These are phyloP conservation scores for Creolimax fragrantissima DNA, from an alignment of 78 protist species.

Conservation along the genomic window DNA sequence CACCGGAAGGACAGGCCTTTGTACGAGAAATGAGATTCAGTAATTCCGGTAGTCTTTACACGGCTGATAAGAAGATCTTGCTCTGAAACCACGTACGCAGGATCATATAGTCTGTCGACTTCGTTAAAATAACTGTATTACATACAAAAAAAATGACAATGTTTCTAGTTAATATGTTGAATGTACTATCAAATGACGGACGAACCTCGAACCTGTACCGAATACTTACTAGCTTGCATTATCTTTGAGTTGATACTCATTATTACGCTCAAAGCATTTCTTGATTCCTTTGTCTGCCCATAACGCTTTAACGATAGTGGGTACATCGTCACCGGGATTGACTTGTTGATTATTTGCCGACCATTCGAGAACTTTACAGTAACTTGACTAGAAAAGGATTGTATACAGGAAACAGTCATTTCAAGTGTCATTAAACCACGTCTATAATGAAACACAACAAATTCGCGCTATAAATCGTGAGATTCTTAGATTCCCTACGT, in stretches of 20 bases:
- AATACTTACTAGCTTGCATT: conserved; percentile 15
- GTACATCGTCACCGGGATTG: background rate
- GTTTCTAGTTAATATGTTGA: too few species aligned
- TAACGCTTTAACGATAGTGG: conserved; percentile 12
- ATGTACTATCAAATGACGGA: background rate
- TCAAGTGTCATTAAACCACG: too few species aligned
- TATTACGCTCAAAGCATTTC: background rate
- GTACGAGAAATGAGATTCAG: conserved; percentile 64
- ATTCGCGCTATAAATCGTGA: too few species aligned
- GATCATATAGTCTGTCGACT: conserved; percentile 41
- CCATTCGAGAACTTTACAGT: background rate
- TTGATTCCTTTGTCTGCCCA: conserved; percentile 3
- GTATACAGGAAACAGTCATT: too few species aligned
- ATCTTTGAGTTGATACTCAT: conserved; percentile 26
- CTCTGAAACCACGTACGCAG: conserved; percentile 67
- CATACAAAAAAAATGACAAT: background rate
- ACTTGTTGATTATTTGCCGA: background rate
- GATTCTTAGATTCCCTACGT: too few species aligned
- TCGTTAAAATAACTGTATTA: conserved; percentile 51
- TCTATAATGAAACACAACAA: too few species aligned
- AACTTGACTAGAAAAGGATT: background rate
- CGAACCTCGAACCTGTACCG: too few species aligned
- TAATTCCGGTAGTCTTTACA: conserved; percentile 85
- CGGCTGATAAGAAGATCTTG: conserved; percentile 81
- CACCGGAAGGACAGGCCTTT: conserved; percentile 40